Conservation (phyloP, 495 filamentous ascomycete genomes). For the Neurospora terricola region DNA sequence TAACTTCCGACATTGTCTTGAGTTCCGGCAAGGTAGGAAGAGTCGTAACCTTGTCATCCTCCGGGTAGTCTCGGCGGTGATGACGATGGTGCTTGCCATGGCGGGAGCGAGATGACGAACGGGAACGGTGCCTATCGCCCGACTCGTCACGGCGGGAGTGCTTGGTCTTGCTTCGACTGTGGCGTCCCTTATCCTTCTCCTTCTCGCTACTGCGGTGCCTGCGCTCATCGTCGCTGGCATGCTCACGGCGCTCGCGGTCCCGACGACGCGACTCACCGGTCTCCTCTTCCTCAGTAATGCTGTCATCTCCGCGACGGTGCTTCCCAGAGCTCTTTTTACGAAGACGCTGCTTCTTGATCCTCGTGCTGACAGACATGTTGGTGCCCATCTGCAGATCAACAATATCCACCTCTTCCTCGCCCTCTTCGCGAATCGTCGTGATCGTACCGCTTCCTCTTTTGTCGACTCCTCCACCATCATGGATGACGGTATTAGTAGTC, state of each 20-base stretch:
- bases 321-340: conserved; percentile 31
- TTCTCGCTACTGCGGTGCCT: conserved; percentile 4
- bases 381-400: conserved; percentile 15
- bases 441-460: not conserved
- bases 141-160: conserved; percentile 22
- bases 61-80: conserved; percentile 22
- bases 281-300: conserved; percentile 8
- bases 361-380: conserved; percentile 34
- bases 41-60: conserved; percentile 2
- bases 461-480: conserved; percentile 18
- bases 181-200: conserved; percentile 11
- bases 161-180: conserved; percentile 23
- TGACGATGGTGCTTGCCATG: conserved; percentile 18
- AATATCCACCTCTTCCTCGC: conserved; percentile 5
- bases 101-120: conserved; percentile 10
- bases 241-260: conserved; percentile 13
- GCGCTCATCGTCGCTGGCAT: conserved; percentile 7
- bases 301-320: conserved; percentile 8
- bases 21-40: not conserved
- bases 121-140: conserved; percentile 7
- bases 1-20: conserved; percentile 24
- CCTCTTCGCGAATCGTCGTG: conserved; percentile 11
- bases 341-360: conserved; percentile 37
- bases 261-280: conserved; percentile 7
- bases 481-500: not conserved